Base-by-base conservation (phyloP, 2,329 filamentous ascomycete species). In the Botrytis squamosa region DNA sequence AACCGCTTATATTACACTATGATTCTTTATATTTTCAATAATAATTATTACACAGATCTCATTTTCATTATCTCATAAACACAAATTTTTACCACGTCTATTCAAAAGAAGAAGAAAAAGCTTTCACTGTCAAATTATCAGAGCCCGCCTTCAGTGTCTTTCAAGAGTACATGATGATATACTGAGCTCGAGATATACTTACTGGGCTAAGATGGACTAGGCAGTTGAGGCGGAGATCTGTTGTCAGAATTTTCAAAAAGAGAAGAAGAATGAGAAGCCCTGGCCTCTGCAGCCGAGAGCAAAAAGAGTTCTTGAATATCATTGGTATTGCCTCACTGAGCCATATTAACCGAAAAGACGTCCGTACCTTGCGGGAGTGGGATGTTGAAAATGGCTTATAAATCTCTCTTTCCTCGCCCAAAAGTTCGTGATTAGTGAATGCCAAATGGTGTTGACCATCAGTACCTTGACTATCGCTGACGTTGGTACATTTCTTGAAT, bases 331-430 rank as follows among this genome's bases (percentile, higher is more conserved):
- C 63, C 42, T 38, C 78, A 76, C 8, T 76, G 74, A n/a, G 75
- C 78, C 38, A 79, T 77, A 60, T 81, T 81, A 25, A 81, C 67
- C 9, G 79, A 79, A 66, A 81, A 81, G 3, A 78, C 79, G 64
- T 81, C 80, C 1, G 81, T 80, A 9, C 80, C 76, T 65, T 78
- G 76, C 3, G 80, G 78, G n/a, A 76, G 71, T 8, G 73, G 73
- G 63, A 81, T 81, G 63, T 81, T 80, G 44, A 69, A 46, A 4
- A 10, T 46, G 20, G 8, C 3, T 22, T 9, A 22, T 46, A 10
- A 46, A 46, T 46, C 20, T 22, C 20, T 46, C 8, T 46, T 3
- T 1, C 8, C 8, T 46, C 20, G 4, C 8, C 8, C 7, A 46
- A 22, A 3, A 3, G 3, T 46, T 10, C 8, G 1, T 22, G 2